Percentiles rank a stretch among this genome's conserved stretches.
These are phyloP conservation scores for Nakazawaea sp. DNA, from an alignment of 805 yeast genomes.

Conservation along the genomic window DNA sequence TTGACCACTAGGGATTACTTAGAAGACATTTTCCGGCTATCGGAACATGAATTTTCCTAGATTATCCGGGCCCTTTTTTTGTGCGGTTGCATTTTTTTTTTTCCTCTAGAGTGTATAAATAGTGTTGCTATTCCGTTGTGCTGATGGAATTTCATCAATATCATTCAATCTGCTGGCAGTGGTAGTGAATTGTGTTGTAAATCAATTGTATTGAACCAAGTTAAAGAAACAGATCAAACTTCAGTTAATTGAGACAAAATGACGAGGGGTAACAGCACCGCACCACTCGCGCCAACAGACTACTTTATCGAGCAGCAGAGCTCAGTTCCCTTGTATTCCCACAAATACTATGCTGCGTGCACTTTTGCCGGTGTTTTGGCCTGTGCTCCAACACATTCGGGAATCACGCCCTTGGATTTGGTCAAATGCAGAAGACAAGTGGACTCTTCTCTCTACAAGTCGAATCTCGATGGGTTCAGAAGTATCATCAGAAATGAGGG, in stretches of 20 bases:
- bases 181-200: too few relatives aligned
- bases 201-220: too few relatives aligned
- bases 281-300: too few relatives aligned
- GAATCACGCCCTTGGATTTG: slow-evolving; percentile 87
- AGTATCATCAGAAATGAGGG: slow-evolving; percentile 73
- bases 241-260: too few relatives aligned
- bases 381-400: slow-evolving; percentile 95
- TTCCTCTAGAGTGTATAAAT: too few relatives aligned
- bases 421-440: slow-evolving; percentile 95
- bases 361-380: slow-evolving; percentile 77
- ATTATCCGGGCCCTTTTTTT: not conserved
- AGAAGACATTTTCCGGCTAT: slow-evolving; percentile 17
- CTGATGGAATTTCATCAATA: too few relatives aligned
- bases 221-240: too few relatives aligned
- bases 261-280: too few relatives aligned
- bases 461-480: slow-evolving; percentile 79
- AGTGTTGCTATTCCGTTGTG: too few relatives aligned
- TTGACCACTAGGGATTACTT: slow-evolving; percentile 38
- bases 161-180: too few relatives aligned
- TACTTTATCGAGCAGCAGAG: slow-evolving; percentile 11
- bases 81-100: too few relatives aligned
- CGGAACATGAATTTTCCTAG: slow-evolving; percentile 10
- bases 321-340: slow-evolving; percentile 46
- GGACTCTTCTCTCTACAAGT: slow-evolving; percentile 59
- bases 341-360: slow-evolving; percentile 66